Percentiles rank a stretch among this genome's conserved stretches.
Evolutionary conservation across 2,329 filamentous ascomycete species (phyloP).

Genomic region (Leptosphaerulina australis): DNA sequence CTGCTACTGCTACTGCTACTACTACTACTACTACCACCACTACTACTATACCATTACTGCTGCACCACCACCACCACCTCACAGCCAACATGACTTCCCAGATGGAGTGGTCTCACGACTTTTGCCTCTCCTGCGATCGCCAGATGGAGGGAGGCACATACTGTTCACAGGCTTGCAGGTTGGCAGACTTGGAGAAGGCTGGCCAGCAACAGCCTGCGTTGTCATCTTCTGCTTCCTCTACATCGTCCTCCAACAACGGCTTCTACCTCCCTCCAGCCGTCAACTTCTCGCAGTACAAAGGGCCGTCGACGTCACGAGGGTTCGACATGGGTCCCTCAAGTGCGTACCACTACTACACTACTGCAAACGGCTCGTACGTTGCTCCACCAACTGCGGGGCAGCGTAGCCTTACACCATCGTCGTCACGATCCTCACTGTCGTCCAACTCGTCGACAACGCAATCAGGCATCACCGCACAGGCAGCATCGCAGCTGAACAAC

Average conservation of each 20-base stretch:
- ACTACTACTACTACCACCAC: no score
- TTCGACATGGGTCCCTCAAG: constrained; percentile 54
- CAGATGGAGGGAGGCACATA: constrained; percentile 79
- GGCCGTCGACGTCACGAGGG: constrained; percentile 56
- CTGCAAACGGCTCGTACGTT: constrained; percentile 48
- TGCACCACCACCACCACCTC: background rate
- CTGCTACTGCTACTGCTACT: no score
- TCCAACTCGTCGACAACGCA: constrained; percentile 66
- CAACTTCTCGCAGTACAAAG: constrained; percentile 71
- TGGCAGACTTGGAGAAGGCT: constrained; percentile 83
- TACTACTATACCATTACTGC: no score
- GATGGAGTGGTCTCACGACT: constrained; percentile 81
- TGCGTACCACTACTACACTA: constrained; percentile 48
- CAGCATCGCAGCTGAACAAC: constrained; percentile 77
- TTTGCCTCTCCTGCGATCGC: constrained; percentile 92
- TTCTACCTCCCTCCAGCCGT: constrained; percentile 77
- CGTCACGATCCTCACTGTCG: constrained; percentile 82
- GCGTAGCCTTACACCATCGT: constrained; percentile 63
- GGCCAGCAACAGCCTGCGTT: constrained; percentile 48
- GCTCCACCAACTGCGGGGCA: constrained; percentile 31
- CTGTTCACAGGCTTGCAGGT: constrained; percentile 89
- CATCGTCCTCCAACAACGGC: constrained; percentile 57
- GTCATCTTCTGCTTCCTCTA: constrained; percentile 62
- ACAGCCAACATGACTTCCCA: constrained; percentile 45
- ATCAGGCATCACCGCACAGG: constrained; percentile 72